Percentiles rank a stretch among this genome's conserved stretches.
Conservation (phyloP, 73 alveolate species). For the Paramecium octaurelia region DNA sequence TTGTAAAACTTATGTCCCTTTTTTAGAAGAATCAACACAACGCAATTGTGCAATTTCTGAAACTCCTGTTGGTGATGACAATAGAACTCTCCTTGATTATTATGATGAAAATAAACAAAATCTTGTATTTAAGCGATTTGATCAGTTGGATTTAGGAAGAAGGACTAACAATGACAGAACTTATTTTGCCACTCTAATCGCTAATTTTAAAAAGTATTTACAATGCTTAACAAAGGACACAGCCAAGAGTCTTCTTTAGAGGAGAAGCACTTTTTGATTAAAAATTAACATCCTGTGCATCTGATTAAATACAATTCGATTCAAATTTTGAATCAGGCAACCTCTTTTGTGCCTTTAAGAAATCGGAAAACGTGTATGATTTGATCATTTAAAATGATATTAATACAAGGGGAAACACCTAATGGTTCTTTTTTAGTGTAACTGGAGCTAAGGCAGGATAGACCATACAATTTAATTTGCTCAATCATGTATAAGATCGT, state of each 20-base stretch:
- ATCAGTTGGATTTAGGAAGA: conserved; percentile 10
- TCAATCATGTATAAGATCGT: conserved; percentile 38
- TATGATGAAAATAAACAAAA: conserved; percentile 44
- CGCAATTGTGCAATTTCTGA: neutral
- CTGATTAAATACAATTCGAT: conserved; percentile 26
- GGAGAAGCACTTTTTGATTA: conserved; percentile 42
- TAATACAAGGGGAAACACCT: conserved; percentile 75
- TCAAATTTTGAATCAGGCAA: conserved; percentile 76
- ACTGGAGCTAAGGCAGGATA: conserved; percentile 65
- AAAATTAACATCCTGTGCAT: neutral
- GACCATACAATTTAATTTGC: conserved; percentile 46
- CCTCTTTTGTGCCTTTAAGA: conserved; percentile 66
- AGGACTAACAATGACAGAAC: neutral
- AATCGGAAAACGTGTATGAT: conserved; percentile 65
- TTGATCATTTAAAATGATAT: conserved; percentile 69
- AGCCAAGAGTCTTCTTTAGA: conserved; percentile 25
- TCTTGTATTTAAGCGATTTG: conserved; percentile 31
- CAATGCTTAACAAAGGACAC: neutral
- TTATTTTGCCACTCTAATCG: conserved; percentile 2
- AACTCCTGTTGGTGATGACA: neutral
- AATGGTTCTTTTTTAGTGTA: conserved; percentile 67
- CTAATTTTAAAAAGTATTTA: conserved; percentile 2
- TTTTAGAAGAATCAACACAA: neutral
- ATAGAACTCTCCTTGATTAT: conserved; percentile 11
- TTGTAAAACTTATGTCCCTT: neutral